Evolutionary conservation across 1,284 basidiomycete species (phyloP), one percentile per base, ranked within the genome.

Genomic region (Cutaneotrichosporon sp.): DNA sequence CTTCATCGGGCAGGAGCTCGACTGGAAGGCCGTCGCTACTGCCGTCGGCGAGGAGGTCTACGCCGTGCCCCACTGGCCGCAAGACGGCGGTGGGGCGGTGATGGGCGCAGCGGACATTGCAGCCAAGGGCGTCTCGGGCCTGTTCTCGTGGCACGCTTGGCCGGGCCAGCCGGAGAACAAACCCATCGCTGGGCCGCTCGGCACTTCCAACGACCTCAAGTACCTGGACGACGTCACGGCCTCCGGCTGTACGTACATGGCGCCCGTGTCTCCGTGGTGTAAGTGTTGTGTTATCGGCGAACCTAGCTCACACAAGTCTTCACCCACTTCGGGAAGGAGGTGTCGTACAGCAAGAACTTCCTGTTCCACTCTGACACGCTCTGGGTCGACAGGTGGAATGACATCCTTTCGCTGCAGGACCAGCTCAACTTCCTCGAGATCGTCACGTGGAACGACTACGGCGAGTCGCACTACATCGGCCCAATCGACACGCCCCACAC

Each of bases 391-490:
- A 60, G 75, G 37, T 76, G 75, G 75, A 62, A 73, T 8, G 64
- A 75, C 57, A 64, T 74, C 33, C 54, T 76, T 22, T 17, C 52
- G 25, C 44, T 75, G 5, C 59, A 61, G 9, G 51, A 59, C 27
- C 43, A 65, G 25, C 14, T 47, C 27, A 42, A 61, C 22, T 73
- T 65, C 38, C 34, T 75, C 48, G 75, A 76, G 60, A 69, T 75
- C 34, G 61, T 75, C 14, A 74, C 73, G 10, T 76, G 75, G 75
- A 76, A 75, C 60, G 75, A 76, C 63, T 75, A 67, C 46, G 67
- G 70, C 54, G 75, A 76, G 59, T 70, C 71, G 9, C 71, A 73
- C 53, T 64, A 76, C 57, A 58, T 76, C 46, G 67, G 65, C 19
- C 69, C 70, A 0, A 65, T 60, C 58, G 51, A 61, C 50, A 66